Conservation (phyloP, 179 eudicot species). For the Amaranthus tricolor region DNA sequence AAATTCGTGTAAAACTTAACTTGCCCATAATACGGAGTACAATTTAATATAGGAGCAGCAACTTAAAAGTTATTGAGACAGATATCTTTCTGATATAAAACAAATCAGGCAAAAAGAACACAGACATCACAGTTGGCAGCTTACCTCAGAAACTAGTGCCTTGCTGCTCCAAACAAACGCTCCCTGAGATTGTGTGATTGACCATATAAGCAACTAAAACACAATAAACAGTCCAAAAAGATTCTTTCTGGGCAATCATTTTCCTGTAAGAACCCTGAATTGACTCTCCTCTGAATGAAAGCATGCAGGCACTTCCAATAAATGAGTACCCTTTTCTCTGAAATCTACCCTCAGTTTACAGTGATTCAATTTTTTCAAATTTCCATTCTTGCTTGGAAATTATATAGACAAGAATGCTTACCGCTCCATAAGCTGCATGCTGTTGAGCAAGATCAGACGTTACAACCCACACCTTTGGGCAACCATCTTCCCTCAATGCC, state of each 20-base stretch:
- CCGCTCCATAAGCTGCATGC: constrained; percentile 88
- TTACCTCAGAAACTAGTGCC: constrained; percentile 89
- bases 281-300: not conserved
- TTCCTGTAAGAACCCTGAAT: not conserved
- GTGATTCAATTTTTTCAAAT: not conserved
- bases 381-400: not conserved
- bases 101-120: too few relatives aligned
- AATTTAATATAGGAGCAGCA: too few relatives aligned
- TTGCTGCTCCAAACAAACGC: constrained; percentile 92
- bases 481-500: constrained; percentile 91
- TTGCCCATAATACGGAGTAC: too few relatives aligned
- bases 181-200: constrained; percentile 48
- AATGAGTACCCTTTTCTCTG: not conserved
- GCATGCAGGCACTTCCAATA: not conserved
- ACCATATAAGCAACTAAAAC: constrained; percentile 8
- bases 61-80: too few relatives aligned
- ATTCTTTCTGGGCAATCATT: not conserved
- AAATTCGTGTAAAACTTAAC: too few relatives aligned
- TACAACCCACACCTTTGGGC: constrained; percentile 95
- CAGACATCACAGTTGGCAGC: not conserved
- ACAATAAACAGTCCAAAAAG: not conserved
- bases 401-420: constrained; percentile 32
- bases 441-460: constrained; percentile 91
- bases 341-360: not conserved
- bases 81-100: too few relatives aligned